Base-by-base conservation (phyloP, 192 early-diverging fungal species). In the Rhizophagus prolifer region DNA sequence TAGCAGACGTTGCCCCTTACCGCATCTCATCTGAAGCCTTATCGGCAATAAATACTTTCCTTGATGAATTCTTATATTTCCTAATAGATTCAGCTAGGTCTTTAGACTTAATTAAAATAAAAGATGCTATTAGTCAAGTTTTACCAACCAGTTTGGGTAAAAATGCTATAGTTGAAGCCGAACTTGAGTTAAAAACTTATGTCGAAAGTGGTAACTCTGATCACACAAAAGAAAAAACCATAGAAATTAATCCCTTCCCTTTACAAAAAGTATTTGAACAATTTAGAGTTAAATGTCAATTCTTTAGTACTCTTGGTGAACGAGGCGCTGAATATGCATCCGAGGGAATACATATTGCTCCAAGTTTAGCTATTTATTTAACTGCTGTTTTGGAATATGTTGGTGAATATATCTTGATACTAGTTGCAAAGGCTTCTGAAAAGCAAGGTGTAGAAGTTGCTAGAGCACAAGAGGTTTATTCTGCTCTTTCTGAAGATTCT, bases 341-440 rank as follows among this genome's bases (percentile, higher is more conserved):
- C 69, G 81, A 61, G 65, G 72, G 63, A 77, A 84, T 78, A 30
- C 77, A 30, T n/a, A 75, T 80, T 26, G 83, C 81, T n/a, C 83
- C 83, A 14, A 84, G 81, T 21, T 47, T 84, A 65, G 88, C 88
- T 50, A 89, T 89, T 60, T 89, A 89, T 80, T 80, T 89, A 16
- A 88, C 88, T 1, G 87, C 88, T 13, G 82, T 89, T 1, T 63
- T 89, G 30, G 88, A 89, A 58, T 86, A 89, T 75, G 84, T 89
- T 41, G 88, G 86, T 16, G 88, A 89, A 44, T 85, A 88, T 79
- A 77, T 88, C 1, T 79, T 89, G 2, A 82, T 84, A 28, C 74
- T 78, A 19, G 82, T 86, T 0, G 87, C 86, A 3, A 83, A 83
- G 44, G 82, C 83, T 54, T 82, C 84, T 9, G 83, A 84, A 69